Conservation (phyloP, 768 basidiomycete genomes). For the Lentinula sp. region DNA sequence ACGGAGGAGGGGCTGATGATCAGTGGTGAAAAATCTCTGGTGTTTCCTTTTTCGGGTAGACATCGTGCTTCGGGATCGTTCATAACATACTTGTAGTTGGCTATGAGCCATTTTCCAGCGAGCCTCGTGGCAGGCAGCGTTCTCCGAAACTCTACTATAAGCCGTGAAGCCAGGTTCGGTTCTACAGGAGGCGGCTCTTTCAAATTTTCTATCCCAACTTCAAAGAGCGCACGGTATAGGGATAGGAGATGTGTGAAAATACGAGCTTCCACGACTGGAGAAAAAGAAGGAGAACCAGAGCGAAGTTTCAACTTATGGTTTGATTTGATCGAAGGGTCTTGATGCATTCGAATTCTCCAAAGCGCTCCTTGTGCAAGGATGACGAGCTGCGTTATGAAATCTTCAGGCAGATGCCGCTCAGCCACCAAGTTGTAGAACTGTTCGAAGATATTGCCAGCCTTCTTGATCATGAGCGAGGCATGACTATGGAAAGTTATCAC, state of each 20-base stretch:
- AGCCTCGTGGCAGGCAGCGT: slow-evolving; percentile 84
- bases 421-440: slow-evolving; percentile 59
- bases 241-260: slow-evolving; percentile 65
- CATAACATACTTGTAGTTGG: slow-evolving; percentile 63
- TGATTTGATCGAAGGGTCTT: slow-evolving; percentile 29
- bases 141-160: slow-evolving; percentile 81
- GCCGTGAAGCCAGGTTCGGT: slow-evolving; percentile 65
- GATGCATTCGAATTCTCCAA: slow-evolving; percentile 79
- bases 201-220: slow-evolving; percentile 61
- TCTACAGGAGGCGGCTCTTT: slow-evolving; percentile 50
- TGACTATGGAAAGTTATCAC: slow-evolving; percentile 28
- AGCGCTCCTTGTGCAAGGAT: slow-evolving; percentile 75
- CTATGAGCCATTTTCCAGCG: slow-evolving; percentile 82
- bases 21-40: slow-evolving; percentile 22
- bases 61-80: slow-evolving; percentile 35
- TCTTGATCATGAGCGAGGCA: slow-evolving; percentile 39
- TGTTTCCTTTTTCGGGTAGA: slow-evolving; percentile 19
- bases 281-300: slow-evolving; percentile 16
- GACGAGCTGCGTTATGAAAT: slow-evolving; percentile 69
- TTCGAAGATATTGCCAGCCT: slow-evolving; percentile 40
- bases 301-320: slow-evolving; percentile 13
- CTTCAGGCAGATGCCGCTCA: slow-evolving; percentile 65
- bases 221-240: slow-evolving; percentile 56
- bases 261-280: slow-evolving; percentile 48
- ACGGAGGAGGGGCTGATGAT: slow-evolving; percentile 25